phyloP scores from a whole-genome alignment of 495 filamentous ascomycete species.

The Saxispiralis lemnorum region DNA sequence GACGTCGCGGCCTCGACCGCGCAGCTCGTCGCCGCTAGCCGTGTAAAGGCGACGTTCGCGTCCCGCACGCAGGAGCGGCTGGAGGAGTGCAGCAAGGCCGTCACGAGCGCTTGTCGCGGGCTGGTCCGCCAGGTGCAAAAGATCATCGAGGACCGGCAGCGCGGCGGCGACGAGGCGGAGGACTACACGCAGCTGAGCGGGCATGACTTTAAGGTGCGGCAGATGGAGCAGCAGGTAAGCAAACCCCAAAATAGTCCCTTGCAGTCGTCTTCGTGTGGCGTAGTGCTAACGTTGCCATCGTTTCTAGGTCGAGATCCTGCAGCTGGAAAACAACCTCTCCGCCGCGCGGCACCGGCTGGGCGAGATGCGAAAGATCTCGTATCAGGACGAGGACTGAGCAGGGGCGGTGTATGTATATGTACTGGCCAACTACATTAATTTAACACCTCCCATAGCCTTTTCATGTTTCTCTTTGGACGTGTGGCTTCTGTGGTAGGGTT shows the following conservation, averaged over 20 bases:
- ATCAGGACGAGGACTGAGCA: slow-evolving; percentile 51
- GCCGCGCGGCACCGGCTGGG: slow-evolving; percentile 68
- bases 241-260: neutral
- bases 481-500: too few relatives aligned
- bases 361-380: slow-evolving; percentile 97
- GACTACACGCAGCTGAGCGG: slow-evolving; percentile 75
- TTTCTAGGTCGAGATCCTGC: slow-evolving; percentile 82
- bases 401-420: neutral
- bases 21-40: slow-evolving; percentile 83
- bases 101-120: slow-evolving; percentile 69
- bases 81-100: slow-evolving; percentile 81
- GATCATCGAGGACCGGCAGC: slow-evolving; percentile 74
- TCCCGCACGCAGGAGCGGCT: slow-evolving; percentile 84
- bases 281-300: slow-evolving; percentile 1
- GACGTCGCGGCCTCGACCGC: slow-evolving; percentile 90
- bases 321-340: slow-evolving; percentile 77
- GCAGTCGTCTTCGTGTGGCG: slow-evolving; percentile 8
- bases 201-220: slow-evolving; percentile 92
- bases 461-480: too few relatives aligned
- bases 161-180: slow-evolving; percentile 60
- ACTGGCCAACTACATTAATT: too few relatives aligned
- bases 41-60: slow-evolving; percentile 96
- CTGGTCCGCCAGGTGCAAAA: slow-evolving; percentile 84
- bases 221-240: slow-evolving; percentile 97
- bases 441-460: too few relatives aligned